Evolutionary conservation across 257 asterid species (phyloP).

Genomic region (Anisodus tanguticus): DNA sequence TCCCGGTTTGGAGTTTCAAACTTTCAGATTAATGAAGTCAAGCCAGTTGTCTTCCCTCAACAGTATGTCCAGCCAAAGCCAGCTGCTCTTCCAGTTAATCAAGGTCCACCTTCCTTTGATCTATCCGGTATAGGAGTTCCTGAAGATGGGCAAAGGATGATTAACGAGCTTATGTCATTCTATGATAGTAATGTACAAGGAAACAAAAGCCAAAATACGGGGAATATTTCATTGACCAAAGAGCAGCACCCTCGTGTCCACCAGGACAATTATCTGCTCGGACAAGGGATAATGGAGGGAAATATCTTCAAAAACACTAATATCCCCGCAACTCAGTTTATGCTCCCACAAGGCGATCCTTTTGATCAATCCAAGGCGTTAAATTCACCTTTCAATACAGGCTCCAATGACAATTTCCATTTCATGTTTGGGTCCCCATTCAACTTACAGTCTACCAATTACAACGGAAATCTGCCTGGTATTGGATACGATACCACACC

Average conservation of each 20-base stretch:
- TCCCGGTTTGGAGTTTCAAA: conserved; percentile 49
- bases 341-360: conserved; percentile 39
- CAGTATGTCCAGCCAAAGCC: conserved; percentile 50
- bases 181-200: conserved; percentile 60
- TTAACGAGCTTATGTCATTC: conserved; percentile 66
- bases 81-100: conserved; percentile 35
- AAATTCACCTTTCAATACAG: conserved; percentile 48
- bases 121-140: conserved; percentile 70
- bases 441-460: conserved; percentile 49
- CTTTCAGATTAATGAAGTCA: conserved; percentile 48
- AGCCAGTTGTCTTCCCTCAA: conserved; percentile 55
- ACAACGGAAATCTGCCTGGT: conserved; percentile 44
- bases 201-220: conserved; percentile 40
- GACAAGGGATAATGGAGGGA: conserved; percentile 50
- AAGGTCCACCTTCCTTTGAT: conserved; percentile 46
- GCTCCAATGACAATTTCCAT: conserved; percentile 50
- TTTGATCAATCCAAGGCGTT: conserved; percentile 52
- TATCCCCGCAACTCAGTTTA: conserved; percentile 36
- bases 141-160: conserved; percentile 81
- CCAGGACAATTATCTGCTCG: conserved; percentile 46
- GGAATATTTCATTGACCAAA: conserved; percentile 38
- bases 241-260: conserved; percentile 54
- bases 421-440: conserved; percentile 64
- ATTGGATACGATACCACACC: conserved; percentile 45
- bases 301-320: conserved; percentile 48